Conservation (phyloP, 208 protist genomes). For the Trichomonas tenax region DNA sequence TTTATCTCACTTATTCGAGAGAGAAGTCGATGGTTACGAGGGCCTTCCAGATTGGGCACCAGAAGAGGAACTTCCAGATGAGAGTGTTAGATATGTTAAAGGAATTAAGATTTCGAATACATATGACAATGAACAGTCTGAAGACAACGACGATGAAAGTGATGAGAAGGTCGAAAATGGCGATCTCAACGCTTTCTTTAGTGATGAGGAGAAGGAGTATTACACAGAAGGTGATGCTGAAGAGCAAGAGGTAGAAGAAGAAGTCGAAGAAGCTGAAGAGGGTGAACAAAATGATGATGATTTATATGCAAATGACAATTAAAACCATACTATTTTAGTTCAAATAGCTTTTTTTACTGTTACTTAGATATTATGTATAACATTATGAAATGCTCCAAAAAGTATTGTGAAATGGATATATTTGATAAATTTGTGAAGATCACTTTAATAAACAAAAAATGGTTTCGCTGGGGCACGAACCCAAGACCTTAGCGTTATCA, state of each 20-base stretch:
- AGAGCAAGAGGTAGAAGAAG: not conserved
- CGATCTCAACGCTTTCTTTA: too few relatives aligned
- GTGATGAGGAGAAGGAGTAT: too few relatives aligned
- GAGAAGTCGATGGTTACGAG: not conserved
- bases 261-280: not conserved
- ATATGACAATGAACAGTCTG: too few relatives aligned
- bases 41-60: not conserved
- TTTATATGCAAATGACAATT: too few relatives aligned
- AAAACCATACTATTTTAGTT: too few relatives aligned
- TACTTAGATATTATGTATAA: too few relatives aligned
- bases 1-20: not conserved
- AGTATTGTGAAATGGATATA: too few relatives aligned
- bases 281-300: not conserved
- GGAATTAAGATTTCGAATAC: too few relatives aligned
- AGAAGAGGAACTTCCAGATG: not conserved
- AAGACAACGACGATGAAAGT: not conserved
- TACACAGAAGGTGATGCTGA: not conserved
- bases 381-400: too few relatives aligned
- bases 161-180: not conserved
- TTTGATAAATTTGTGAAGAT: too few relatives aligned
- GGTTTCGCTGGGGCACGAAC: not conserved
- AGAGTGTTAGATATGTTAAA: not conserved
- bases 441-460: not conserved
- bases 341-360: too few relatives aligned
- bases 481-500: not conserved